Evolutionary conservation across 1,284 basidiomycete species (phyloP).

Genomic region (Marasmius oreades): DNA sequence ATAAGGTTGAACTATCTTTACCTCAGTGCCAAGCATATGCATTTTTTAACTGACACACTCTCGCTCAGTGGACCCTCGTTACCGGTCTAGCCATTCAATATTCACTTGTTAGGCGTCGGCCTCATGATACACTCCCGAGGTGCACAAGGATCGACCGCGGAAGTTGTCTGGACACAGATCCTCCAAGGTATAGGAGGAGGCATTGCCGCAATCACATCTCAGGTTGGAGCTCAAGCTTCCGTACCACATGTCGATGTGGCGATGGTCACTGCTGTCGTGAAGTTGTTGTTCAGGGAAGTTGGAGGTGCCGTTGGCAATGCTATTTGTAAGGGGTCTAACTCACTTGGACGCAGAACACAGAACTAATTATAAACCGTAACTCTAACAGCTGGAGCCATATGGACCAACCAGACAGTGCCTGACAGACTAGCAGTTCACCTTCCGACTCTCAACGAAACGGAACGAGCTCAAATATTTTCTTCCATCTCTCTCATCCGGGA

Average conservation of each 20-base stretch:
- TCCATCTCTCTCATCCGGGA: constrained; percentile 47
- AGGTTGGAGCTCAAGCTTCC: constrained; percentile 77
- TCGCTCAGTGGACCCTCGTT: constrained; percentile 48
- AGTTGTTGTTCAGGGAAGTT: constrained; percentile 75
- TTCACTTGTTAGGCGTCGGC: constrained; percentile 55
- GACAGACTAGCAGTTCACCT: constrained; percentile 50
- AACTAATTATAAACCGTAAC: too few relatives aligned
- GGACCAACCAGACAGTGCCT: constrained; percentile 62
- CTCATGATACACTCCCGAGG: constrained; percentile 74
- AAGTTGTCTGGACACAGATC: constrained; percentile 69
- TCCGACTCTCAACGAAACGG: constrained; percentile 35
- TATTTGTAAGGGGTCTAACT: constrained; percentile 40
- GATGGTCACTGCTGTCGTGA: constrained; percentile 79
- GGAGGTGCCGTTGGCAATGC: constrained; percentile 73
- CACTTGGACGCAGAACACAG: not conserved
- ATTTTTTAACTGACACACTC: constrained; percentile 23
- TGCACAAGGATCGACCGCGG: constrained; percentile 54
- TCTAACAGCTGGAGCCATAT: constrained; percentile 51
- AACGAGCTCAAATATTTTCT: constrained; percentile 42
- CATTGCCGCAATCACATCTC: constrained; percentile 64
- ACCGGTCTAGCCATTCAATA: constrained; percentile 63
- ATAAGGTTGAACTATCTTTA: constrained; percentile 34
- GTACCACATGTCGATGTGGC: constrained; percentile 78
- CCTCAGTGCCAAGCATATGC: not conserved
- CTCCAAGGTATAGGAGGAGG: constrained; percentile 81